These are phyloP conservation scores for Pythium phragmiticola DNA, from an alignment of 352 stramenopile species.

Conservation along the genomic window DNA sequence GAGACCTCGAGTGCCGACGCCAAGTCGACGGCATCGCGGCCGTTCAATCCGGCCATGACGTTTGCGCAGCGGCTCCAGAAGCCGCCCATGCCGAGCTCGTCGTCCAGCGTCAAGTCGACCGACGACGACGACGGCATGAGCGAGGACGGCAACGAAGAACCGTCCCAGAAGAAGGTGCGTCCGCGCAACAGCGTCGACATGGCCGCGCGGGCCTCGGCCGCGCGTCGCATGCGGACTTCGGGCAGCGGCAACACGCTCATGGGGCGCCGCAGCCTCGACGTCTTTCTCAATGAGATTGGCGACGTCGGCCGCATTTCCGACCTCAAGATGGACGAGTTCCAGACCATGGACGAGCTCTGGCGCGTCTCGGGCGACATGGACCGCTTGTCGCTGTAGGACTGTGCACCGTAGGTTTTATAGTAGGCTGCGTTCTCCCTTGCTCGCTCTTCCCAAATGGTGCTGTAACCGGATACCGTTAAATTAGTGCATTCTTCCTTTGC, in stretches of 20 bases:
- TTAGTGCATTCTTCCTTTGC: slow-evolving; percentile 20
- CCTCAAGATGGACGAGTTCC: slow-evolving; percentile 86
- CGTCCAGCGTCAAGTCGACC: slow-evolving; percentile 36
- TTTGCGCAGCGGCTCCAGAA: slow-evolving; percentile 56
- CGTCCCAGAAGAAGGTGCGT: slow-evolving; percentile 75
- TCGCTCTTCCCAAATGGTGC: neutral
- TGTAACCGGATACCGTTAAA: slow-evolving; percentile 23
- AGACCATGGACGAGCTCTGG: slow-evolving; percentile 80
- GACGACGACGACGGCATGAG: slow-evolving; percentile 38
- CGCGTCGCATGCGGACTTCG: slow-evolving; percentile 64
- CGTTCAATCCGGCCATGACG: slow-evolving; percentile 32
- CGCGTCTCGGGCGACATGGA: slow-evolving; percentile 86
- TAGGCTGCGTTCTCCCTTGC: neutral
- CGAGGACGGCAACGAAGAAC: slow-evolving; percentile 54
- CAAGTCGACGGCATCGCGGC: slow-evolving; percentile 8
- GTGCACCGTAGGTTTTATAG: neutral
- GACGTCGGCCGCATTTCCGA: slow-evolving; percentile 79
- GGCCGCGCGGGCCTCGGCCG: slow-evolving; percentile 64
- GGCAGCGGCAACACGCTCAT: slow-evolving; percentile 47
- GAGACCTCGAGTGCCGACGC: neutral
- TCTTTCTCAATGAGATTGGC: slow-evolving; percentile 80
- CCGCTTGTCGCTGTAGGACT: slow-evolving; percentile 62
- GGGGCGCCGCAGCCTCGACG: slow-evolving; percentile 60
- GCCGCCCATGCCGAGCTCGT: slow-evolving; percentile 35
- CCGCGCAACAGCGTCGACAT: slow-evolving; percentile 71